These are phyloP conservation scores for Boletus sensibilis DNA, from an alignment of 768 basidiomycete species.

Conservation along the genomic window DNA sequence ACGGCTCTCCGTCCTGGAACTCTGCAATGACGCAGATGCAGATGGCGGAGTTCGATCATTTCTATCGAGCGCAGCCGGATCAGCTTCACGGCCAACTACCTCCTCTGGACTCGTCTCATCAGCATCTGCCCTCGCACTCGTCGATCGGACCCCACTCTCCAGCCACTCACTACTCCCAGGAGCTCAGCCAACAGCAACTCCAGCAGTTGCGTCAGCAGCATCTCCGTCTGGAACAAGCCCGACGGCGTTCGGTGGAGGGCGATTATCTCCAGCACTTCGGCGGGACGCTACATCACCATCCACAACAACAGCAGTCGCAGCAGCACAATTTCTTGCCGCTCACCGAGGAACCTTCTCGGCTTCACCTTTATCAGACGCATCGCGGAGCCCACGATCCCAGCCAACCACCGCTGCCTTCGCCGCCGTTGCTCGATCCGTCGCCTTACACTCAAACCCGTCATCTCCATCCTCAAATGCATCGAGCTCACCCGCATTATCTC, in stretches of 20 bases:
- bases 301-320: constrained; percentile 26
- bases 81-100: constrained; percentile 43
- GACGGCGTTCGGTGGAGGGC: constrained; percentile 35
- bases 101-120: constrained; percentile 47
- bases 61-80: constrained; percentile 38
- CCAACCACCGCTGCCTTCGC: constrained; percentile 27
- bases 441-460: constrained; percentile 30
- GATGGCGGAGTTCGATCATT: constrained; percentile 46
- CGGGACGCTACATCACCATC: constrained; percentile 34
- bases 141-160: constrained; percentile 42
- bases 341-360: constrained; percentile 31
- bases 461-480: constrained; percentile 35
- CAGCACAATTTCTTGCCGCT: constrained; percentile 28
- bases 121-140: constrained; percentile 50
- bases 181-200: constrained; percentile 45
- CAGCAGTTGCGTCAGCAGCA: constrained; percentile 39
- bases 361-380: constrained; percentile 37
- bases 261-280: constrained; percentile 40
- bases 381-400: constrained; percentile 35
- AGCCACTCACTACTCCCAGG: constrained; percentile 45
- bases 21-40: constrained; percentile 72
- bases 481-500: constrained; percentile 35
- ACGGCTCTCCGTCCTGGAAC: constrained; percentile 81
- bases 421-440: constrained; percentile 35
- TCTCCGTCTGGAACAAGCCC: constrained; percentile 35